Base-by-base conservation (phyloP, 192 early-diverging fungal genomes). In the Umbelopsis ramanniana region DNA sequence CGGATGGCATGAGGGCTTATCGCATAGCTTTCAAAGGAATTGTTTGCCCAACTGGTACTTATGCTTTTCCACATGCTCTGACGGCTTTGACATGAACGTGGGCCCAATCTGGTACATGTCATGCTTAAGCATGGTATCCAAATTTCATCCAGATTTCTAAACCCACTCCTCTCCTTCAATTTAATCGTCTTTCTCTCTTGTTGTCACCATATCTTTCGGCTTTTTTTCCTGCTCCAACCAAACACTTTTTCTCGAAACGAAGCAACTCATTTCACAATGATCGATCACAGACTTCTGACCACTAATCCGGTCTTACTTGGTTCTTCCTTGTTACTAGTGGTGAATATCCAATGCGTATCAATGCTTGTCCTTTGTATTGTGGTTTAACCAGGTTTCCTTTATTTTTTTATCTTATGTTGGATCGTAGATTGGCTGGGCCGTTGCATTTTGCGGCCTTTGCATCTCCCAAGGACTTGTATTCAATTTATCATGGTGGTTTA, bases 401-500 rank as follows among this genome's bases (percentile, higher is more conserved):
- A 29, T 29, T 3, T 29, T 47, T 48, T 24, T 14, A 12, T n/a
- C 48, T n/a, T 17, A 19, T 50, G 5, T 21, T n/a, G 9, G n/a
- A 4, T 3, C 48, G 48, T 68, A 77, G 75, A 72, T 67, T 69
- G 75, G 75, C 14, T 77, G 75, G 75, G 24, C 69, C 2, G 7
- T 77, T 29, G 48, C 53, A 24, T 77, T 77, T 72, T 45, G 68
- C 43, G 71, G 76, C 19, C 47, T 77, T 37, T 77, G 76, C 53
- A 46, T 52, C 21, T 63, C 57, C 0, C 57, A 63, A 63, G 21
- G 22, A 35, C 37, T 45, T 15, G 60, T 57, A 50, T 26, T 38
- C 37, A 35, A n/a, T 0, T 38, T 53, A 45, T 77, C 76, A 14
- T 77, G 76, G 76, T 77, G 76, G 76, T 37, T 77, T 38, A 53